phyloP scores from a whole-genome alignment of 1,284 basidiomycete species.

The Moesziomyces parantarcticus region DNA sequence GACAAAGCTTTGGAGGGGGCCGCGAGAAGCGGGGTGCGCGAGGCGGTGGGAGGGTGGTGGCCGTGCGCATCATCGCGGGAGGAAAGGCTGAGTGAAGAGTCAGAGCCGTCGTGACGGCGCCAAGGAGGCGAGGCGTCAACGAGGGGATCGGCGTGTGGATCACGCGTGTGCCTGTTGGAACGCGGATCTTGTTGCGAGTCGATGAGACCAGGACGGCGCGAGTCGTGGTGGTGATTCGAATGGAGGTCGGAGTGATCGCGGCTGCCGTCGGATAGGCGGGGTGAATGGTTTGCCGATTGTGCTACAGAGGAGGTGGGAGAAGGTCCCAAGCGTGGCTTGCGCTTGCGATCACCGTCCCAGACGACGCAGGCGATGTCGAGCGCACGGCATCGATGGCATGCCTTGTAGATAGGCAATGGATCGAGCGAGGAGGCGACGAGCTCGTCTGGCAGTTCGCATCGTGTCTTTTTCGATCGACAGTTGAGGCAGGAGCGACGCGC shows the following conservation, averaged over 20 bases:
- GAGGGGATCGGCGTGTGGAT: no score
- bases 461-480: slow-evolving; percentile 47
- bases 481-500: slow-evolving; percentile 46
- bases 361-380: slow-evolving; percentile 45
- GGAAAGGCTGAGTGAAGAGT: no score
- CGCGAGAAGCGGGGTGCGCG: slow-evolving; percentile 1
- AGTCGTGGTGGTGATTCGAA: background rate
- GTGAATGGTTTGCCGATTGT: background rate
- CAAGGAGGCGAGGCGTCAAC: no score
- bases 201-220: background rate
- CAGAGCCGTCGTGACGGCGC: no score
- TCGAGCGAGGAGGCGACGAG: slow-evolving; percentile 25
- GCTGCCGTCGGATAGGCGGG: background rate
- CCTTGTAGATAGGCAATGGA: slow-evolving; percentile 26
- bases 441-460: slow-evolving; percentile 48
- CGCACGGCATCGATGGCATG: slow-evolving; percentile 39
- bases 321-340: slow-evolving; percentile 20
- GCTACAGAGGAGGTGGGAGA: background rate
- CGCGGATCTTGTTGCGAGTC: no score
- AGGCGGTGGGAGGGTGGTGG: background rate
- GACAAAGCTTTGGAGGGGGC: background rate
- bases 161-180: no score
- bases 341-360: slow-evolving; percentile 45
- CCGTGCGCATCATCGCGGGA: no score
- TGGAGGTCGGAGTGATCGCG: background rate